Conservation (phyloP, 2,329 filamentous ascomycete genomes). For the Pseudogymnoascus sp. region DNA sequence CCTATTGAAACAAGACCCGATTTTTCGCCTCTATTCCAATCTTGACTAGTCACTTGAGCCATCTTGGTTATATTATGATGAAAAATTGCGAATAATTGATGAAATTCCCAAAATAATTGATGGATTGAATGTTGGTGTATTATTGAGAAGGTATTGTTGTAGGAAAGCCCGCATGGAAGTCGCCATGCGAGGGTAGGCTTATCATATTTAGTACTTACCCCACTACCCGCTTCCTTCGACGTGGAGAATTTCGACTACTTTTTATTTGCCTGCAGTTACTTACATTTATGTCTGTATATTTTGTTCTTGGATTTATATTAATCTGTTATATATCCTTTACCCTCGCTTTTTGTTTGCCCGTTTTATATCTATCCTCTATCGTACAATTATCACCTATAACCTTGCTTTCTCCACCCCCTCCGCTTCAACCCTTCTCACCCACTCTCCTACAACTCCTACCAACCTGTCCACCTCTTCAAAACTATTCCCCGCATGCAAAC, state of each 20-base stretch:
- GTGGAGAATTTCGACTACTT: background rate
- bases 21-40: slow-evolving; percentile 15
- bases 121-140: background rate
- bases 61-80: background rate
- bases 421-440: slow-evolving; percentile 15
- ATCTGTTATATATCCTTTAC: background rate
- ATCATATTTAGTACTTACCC: background rate
- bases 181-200: background rate
- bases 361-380: background rate
- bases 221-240: background rate
- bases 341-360: background rate
- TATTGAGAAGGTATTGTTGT: background rate
- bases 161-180: background rate
- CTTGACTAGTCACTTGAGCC: background rate
- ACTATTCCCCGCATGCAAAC: slow-evolving; percentile 61
- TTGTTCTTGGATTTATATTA: background rate
- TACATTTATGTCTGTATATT: background rate
- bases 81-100: background rate
- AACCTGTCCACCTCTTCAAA: slow-evolving; percentile 48
- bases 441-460: slow-evolving; percentile 19
- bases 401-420: background rate
- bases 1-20: slow-evolving; percentile 19
- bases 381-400: background rate
- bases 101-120: background rate
- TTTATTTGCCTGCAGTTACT: background rate